phyloP scores from a whole-genome alignment of 768 basidiomycete species.

The Tylopilus vinaceipallidus region DNA sequence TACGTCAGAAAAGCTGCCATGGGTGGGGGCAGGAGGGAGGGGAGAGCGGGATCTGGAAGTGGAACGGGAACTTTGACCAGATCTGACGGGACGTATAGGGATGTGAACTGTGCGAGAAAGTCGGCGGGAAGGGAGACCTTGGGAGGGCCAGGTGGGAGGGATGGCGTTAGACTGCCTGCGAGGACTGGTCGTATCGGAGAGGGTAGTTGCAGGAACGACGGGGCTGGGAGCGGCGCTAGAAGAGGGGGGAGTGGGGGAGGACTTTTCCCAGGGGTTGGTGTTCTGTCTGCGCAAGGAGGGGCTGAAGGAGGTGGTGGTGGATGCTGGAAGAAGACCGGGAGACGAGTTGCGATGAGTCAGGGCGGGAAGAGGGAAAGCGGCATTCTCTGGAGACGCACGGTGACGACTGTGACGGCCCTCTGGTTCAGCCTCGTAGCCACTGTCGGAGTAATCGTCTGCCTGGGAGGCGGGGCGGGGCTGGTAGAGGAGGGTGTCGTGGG shows the following conservation, averaged over 20 bases:
- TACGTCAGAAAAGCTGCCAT: constrained; percentile 63
- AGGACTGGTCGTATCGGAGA: constrained; percentile 64
- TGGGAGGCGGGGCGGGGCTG: constrained; percentile 56
- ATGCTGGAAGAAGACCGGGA: constrained; percentile 60
- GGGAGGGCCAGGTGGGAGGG: constrained; percentile 53
- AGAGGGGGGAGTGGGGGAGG: constrained; percentile 46
- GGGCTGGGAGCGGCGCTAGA: constrained; percentile 61
- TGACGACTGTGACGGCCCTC: constrained; percentile 66
- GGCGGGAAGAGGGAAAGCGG: constrained; percentile 39
- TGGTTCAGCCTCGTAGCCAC: constrained; percentile 76
- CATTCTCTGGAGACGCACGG: constrained; percentile 63
- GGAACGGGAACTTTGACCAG: constrained; percentile 86
- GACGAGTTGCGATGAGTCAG: constrained; percentile 56
- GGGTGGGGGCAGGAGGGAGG: constrained; percentile 66
- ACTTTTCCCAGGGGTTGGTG: constrained; percentile 65
- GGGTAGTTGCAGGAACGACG: constrained; percentile 53
- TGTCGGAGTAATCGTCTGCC: constrained; percentile 75
- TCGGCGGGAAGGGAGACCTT: constrained; percentile 68
- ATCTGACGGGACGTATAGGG: constrained; percentile 59
- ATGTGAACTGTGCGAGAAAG: constrained; percentile 84
- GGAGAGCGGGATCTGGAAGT: constrained; percentile 95
- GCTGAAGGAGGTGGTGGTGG: constrained; percentile 57
- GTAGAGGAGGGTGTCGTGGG: constrained; percentile 61
- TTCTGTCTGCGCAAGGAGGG: constrained; percentile 68
- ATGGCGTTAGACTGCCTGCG: constrained; percentile 58